phyloP scores from a whole-genome alignment of 164 flowering plant genomes.

The Cinnamomum chago region DNA sequence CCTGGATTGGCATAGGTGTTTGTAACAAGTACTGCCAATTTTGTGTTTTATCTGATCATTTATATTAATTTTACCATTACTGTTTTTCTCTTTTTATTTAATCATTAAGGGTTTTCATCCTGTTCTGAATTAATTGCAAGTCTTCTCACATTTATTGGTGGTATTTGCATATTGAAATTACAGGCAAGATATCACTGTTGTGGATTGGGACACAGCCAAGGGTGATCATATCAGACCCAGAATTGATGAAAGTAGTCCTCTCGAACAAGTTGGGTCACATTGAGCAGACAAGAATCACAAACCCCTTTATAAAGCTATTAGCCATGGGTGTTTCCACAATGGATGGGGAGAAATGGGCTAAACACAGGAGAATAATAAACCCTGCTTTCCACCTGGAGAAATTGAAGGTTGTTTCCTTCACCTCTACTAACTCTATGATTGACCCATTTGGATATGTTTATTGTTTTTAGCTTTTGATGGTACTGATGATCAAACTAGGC shows the following conservation, averaged over 20 bases:
- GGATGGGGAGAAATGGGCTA: conserved; percentile 52
- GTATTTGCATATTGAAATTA: background rate
- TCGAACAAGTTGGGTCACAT: conserved; percentile 10
- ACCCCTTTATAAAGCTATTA: background rate
- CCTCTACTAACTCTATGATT: background rate
- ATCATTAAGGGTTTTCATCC: background rate
- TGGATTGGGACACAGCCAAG: conserved; percentile 7
- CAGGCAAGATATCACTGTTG: conserved; percentile 1
- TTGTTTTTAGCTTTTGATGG: background rate
- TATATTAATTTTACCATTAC: no score
- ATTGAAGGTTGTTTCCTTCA: conserved; percentile 39
- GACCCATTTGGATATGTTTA: background rate
- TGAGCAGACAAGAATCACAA: background rate
- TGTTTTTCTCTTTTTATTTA: background rate
- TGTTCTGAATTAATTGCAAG: background rate
- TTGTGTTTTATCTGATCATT: background rate
- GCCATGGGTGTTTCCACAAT: conserved; percentile 22
- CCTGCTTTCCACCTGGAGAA: conserved; percentile 50
- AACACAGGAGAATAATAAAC: conserved; percentile 43
- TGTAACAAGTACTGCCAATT: background rate
- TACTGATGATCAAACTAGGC: background rate
- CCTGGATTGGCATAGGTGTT: background rate
- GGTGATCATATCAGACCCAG: conserved; percentile 10
- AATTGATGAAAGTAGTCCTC: conserved; percentile 6
- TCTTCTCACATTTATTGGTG: background rate